Conservation (phyloP, 768 basidiomycete genomes). For the Macrolepiota albuminosa region DNA sequence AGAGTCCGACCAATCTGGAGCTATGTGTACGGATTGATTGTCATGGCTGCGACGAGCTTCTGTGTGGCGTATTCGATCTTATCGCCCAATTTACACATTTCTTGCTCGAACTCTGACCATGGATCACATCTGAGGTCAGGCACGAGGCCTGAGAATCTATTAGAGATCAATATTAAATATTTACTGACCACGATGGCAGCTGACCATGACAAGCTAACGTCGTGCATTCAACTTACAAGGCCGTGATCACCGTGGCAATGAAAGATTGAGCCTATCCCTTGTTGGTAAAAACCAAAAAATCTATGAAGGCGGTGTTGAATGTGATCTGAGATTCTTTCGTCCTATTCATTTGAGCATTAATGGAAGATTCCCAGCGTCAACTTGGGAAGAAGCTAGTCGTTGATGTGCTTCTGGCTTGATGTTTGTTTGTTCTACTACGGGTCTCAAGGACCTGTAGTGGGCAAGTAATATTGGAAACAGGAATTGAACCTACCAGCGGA, state of each 20-base stretch:
- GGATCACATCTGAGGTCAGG: too few species aligned
- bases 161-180: too few species aligned
- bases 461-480: neutral
- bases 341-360: neutral
- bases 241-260: neutral
- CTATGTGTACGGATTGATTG: neutral
- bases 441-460: neutral
- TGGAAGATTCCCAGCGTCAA: neutral
- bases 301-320: neutral
- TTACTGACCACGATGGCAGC: too few species aligned
- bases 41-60: neutral
- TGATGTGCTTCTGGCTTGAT: neutral
- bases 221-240: neutral
- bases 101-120: neutral
- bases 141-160: too few species aligned
- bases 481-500: neutral
- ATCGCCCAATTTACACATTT: neutral
- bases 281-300: too few species aligned
- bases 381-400: neutral
- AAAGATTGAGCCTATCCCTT: too few species aligned
- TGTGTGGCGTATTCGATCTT: neutral
- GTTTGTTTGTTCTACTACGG: neutral
- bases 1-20: neutral
- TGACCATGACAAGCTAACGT: neutral
- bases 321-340: neutral